Conservation (phyloP, 257 asterid genomes). For the Solanum paucissectum region DNA sequence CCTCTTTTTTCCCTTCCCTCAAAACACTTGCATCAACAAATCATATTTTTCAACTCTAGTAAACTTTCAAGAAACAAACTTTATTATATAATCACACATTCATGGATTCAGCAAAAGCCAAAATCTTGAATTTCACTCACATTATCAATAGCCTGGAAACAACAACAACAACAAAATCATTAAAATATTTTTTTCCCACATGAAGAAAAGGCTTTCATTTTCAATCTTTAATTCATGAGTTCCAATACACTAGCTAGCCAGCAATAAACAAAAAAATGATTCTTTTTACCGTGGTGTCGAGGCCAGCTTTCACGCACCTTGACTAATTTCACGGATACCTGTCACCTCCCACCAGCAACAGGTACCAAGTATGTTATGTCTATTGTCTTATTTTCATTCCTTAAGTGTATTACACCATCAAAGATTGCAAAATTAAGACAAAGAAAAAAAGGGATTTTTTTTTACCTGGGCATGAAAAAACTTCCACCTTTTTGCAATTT, state of each 20-base stretch:
- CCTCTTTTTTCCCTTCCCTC: slow-evolving; percentile 21
- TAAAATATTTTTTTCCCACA: neutral
- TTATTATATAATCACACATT: neutral
- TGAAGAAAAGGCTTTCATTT: neutral
- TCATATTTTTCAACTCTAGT: slow-evolving; percentile 5
- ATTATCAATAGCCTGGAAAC: neutral
- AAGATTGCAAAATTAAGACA: neutral
- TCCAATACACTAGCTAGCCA: neutral
- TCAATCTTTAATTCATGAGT: neutral
- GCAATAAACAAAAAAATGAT: neutral
- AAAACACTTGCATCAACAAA: slow-evolving; percentile 22
- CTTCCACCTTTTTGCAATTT: neutral
- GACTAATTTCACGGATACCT: neutral
- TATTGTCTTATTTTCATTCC: neutral
- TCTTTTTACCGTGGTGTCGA: neutral
- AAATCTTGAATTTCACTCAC: neutral
- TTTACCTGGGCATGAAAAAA: neutral
- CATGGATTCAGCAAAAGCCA: neutral
- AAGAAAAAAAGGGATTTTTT: neutral
- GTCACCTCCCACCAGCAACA: neutral
- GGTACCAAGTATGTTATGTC: neutral
- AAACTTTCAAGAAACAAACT: neutral
- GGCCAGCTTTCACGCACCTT: neutral
- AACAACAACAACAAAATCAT: neutral
- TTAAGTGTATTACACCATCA: neutral